These are phyloP conservation scores for Elsinoe batatas DNA, from an alignment of 2,329 filamentous ascomycete genomes.

Conservation along the genomic window DNA sequence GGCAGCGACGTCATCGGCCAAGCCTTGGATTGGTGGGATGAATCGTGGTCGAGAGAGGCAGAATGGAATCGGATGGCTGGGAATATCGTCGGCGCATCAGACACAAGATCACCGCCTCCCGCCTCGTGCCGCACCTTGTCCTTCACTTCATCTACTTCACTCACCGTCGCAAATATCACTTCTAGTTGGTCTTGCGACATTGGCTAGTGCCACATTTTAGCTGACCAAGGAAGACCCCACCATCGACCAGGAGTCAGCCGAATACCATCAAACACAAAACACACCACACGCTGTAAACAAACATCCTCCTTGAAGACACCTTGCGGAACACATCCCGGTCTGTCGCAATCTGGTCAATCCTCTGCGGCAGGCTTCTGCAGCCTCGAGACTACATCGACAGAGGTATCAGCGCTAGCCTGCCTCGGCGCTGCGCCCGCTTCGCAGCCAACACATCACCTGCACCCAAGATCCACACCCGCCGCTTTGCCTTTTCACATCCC, in stretches of 20 bases:
- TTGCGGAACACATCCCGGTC: not conserved
- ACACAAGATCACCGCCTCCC: conserved; percentile 7
- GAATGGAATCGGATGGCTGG: conserved; percentile 10
- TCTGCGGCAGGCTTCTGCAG: not conserved
- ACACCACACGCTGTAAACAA: not conserved
- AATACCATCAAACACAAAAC: not conserved
- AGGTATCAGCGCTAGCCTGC: conserved; percentile 9
- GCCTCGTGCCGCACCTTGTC: conserved; percentile 9
- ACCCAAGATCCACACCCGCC: not conserved
- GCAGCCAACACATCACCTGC: conserved; percentile 7
- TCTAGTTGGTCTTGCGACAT: conserved; percentile 3
- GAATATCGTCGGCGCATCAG: not conserved
- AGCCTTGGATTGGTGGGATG: not conserved
- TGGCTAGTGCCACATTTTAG: not conserved
- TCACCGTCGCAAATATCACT: not conserved
- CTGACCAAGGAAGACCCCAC: not conserved
- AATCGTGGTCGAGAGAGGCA: not conserved
- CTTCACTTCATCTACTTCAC: conserved; percentile 5
- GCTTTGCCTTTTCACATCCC: conserved; percentile 11
- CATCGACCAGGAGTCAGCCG: conserved; percentile 4
- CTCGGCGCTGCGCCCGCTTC: conserved; percentile 10
- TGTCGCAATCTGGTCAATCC: not conserved
- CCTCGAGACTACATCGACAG: not conserved
- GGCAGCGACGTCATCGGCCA: conserved; percentile 1
- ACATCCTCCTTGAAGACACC: not conserved